These are phyloP conservation scores for Elymus sibiricus DNA, from an alignment of 176 grass and related monocot species.

Conservation along the genomic window DNA sequence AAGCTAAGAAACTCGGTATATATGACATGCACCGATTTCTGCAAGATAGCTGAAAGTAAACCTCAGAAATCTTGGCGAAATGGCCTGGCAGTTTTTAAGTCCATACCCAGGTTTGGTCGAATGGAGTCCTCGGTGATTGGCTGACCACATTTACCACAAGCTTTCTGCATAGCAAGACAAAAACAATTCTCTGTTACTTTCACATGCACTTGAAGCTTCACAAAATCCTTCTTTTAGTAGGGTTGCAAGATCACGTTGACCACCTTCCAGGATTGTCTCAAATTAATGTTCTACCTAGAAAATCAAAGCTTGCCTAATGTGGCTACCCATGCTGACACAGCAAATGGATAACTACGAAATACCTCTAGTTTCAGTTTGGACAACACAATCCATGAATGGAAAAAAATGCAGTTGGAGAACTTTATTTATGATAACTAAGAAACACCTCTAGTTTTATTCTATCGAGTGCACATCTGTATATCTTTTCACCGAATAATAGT, in stretches of 20 bases:
- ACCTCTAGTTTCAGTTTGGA: neutral
- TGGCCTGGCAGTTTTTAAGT: neutral
- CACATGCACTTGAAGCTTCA: conserved; percentile 15
- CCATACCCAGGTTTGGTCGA: conserved; percentile 72
- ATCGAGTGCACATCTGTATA: neutral
- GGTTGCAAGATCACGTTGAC: neutral
- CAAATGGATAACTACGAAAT: neutral
- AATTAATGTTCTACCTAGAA: neutral
- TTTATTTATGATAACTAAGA: no score
- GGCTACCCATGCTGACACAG: neutral
- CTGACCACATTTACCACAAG: conserved; percentile 67
- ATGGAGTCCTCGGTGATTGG: conserved; percentile 51
- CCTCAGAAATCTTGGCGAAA: neutral
- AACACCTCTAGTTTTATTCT: neutral
- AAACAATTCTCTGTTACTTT: conserved; percentile 8
- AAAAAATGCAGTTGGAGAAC: no score
- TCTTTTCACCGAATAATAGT: neutral
- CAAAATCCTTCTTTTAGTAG: neutral
- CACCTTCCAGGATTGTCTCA: neutral
- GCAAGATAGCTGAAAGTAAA: neutral
- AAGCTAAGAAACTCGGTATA: neutral
- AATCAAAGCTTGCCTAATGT: neutral
- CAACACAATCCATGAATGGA: neutral
- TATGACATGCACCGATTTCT: neutral
- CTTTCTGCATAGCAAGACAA: conserved; percentile 59